Conservation (phyloP, 2,329 filamentous ascomycete genomes). For the Graphilbum ipis-grandicollis region DNA sequence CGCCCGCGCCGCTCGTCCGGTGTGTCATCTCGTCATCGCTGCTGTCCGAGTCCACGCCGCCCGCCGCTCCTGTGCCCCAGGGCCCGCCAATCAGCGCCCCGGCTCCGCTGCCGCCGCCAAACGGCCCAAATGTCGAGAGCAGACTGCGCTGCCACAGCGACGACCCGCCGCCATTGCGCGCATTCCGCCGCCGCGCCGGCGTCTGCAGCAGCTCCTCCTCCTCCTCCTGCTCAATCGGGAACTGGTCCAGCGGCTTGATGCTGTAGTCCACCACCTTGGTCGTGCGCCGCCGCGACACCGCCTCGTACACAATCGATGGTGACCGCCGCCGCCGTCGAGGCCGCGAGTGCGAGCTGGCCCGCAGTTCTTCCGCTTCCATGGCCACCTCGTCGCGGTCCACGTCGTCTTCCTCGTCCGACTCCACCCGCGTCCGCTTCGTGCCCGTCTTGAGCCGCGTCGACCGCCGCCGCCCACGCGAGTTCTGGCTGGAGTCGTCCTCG, state of each 20-base stretch:
- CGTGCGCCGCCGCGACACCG: slow-evolving; percentile 31
- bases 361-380: slow-evolving; percentile 47
- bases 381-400: slow-evolving; percentile 47
- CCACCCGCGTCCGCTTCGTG: slow-evolving; percentile 26
- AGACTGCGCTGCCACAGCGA: slow-evolving; percentile 59
- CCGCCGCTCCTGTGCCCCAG: slow-evolving; percentile 56
- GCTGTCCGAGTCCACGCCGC: slow-evolving; percentile 80
- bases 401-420: slow-evolving; percentile 39
- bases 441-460: slow-evolving; percentile 19
- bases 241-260: slow-evolving; percentile 58
- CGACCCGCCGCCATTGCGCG: slow-evolving; percentile 38
- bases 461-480: slow-evolving; percentile 28
- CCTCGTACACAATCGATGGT: slow-evolving; percentile 41
- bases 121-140: slow-evolving; percentile 82
- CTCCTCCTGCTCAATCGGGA: slow-evolving; percentile 61
- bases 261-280: slow-evolving; percentile 68
- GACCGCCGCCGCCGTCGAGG: slow-evolving; percentile 32
- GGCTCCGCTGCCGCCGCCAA: slow-evolving; percentile 66
- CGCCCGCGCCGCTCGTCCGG: slow-evolving; percentile 25
- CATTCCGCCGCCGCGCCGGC: slow-evolving; percentile 49
- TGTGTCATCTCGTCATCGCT: slow-evolving; percentile 69
- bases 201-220: slow-evolving; percentile 50
- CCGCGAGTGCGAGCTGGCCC: slow-evolving; percentile 33
- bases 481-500: slow-evolving; percentile 27
- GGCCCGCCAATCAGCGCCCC: slow-evolving; percentile 57